Evolutionary conservation across 495 filamentous ascomycete species (phyloP).

Genomic region (Penicillium soppii): DNA sequence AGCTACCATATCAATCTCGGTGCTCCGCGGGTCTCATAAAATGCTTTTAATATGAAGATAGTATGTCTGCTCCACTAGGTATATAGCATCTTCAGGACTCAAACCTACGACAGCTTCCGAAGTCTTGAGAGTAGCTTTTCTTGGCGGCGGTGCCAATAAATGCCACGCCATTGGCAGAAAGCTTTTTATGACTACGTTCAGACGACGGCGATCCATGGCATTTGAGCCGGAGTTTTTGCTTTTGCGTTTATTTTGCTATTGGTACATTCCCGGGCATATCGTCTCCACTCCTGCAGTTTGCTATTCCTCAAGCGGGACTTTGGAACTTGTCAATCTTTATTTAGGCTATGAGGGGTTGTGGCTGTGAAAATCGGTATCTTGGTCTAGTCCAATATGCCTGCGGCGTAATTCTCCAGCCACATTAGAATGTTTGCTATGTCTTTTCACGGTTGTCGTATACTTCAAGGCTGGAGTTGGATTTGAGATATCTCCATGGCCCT

Average conservation of each 20-base stretch:
- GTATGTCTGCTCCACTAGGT: neutral
- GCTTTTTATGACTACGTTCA: conserved; percentile 14
- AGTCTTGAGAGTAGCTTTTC: neutral
- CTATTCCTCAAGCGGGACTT: too few relatives aligned
- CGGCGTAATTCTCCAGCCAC: too few relatives aligned
- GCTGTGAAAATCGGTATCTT: too few relatives aligned
- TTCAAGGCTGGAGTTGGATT: too few relatives aligned
- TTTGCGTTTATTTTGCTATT: neutral
- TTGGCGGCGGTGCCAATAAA: conserved; percentile 13
- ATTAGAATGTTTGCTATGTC: too few relatives aligned
- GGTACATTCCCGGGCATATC: too few relatives aligned
- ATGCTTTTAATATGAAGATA: neutral
- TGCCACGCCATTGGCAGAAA: conserved; percentile 17
- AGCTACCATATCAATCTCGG: neutral
- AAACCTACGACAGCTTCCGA: conserved; percentile 8
- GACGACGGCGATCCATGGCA: neutral
- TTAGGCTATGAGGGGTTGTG: too few relatives aligned
- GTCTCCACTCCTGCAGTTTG: neutral
- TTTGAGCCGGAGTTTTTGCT: neutral
- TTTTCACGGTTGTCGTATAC: too few relatives aligned
- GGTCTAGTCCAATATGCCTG: too few relatives aligned
- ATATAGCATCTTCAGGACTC: neutral
- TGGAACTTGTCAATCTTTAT: too few relatives aligned
- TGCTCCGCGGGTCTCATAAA: neutral
- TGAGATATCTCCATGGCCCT: too few relatives aligned